These are phyloP conservation scores for Calendula officinalis DNA, from an alignment of 129 eudicot species.

Conservation along the genomic window DNA sequence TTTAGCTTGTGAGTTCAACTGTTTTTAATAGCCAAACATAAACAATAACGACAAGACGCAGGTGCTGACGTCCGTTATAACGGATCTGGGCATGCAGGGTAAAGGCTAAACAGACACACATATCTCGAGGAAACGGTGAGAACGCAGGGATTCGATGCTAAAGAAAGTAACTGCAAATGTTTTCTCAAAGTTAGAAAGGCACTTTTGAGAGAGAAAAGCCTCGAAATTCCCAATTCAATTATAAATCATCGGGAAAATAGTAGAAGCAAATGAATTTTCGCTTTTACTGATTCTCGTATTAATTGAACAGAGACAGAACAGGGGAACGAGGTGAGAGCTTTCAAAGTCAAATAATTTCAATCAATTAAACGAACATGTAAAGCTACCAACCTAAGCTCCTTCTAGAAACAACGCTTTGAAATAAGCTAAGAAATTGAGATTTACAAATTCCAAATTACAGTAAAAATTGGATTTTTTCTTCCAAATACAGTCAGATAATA, in stretches of 20 bases:
- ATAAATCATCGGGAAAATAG: constrained; percentile 28
- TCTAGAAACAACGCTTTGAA: constrained; percentile 22
- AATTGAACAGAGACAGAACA: constrained; percentile 15
- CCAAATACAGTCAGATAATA: background rate
- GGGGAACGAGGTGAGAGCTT: constrained; percentile 2
- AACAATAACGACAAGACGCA: constrained; percentile 21
- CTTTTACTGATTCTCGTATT: constrained; percentile 33
- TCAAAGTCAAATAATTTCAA: constrained; percentile 20
- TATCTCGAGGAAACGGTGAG: constrained; percentile 15
- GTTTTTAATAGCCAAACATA: background rate
- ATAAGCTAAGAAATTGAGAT: background rate
- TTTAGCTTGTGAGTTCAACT: background rate
- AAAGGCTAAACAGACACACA: constrained; percentile 18
- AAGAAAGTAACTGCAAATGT: constrained; percentile 25
- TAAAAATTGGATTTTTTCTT: background rate
- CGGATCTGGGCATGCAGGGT: constrained; percentile 35
- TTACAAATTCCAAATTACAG: background rate
- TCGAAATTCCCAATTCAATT: constrained; percentile 20
- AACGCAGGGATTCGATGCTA: constrained; percentile 14
- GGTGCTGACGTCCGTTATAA: constrained; percentile 37
- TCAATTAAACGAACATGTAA: constrained; percentile 14
- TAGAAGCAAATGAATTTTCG: constrained; percentile 15
- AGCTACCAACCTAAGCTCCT: constrained; percentile 1
- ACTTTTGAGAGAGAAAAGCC: constrained; percentile 24
- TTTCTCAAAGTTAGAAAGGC: constrained; percentile 12